Evolutionary conservation across 2,329 filamentous ascomycete genomes (phyloP).

Genomic region (Dothiorella sarmentorum): DNA sequence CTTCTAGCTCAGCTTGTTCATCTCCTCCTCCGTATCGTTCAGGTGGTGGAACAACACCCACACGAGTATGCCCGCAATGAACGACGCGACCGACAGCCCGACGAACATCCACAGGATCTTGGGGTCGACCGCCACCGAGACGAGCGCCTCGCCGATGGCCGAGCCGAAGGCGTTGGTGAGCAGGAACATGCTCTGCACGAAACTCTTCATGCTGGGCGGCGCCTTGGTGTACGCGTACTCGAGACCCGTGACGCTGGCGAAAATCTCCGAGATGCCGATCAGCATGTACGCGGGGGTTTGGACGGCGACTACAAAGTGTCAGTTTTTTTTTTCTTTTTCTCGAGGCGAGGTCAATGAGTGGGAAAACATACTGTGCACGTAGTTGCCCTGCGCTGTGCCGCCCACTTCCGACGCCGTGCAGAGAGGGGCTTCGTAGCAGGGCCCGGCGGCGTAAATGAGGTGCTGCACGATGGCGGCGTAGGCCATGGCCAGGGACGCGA

Average conservation of each 20-base stretch:
- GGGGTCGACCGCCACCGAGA: conserved; percentile 60
- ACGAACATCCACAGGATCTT: conserved; percentile 62
- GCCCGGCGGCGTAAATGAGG: conserved; percentile 48
- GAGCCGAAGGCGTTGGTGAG: conserved; percentile 60
- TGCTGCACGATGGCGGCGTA: conserved; percentile 58
- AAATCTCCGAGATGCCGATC: conserved; percentile 48
- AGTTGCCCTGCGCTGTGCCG: conserved; percentile 32
- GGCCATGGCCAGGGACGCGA: conserved; percentile 51
- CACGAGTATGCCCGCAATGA: conserved; percentile 33
- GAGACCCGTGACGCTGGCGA: conserved; percentile 46
- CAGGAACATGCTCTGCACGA: conserved; percentile 54
- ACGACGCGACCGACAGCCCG: conserved; percentile 30
- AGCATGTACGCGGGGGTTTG: conserved; percentile 48
- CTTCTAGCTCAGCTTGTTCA: conserved; percentile 35
- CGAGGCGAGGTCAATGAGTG: no score
- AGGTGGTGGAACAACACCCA: conserved; percentile 39
- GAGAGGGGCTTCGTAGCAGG: conserved; percentile 46
- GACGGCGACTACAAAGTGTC: conserved; percentile 30
- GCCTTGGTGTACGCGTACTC: conserved; percentile 50
- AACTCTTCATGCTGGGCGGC: conserved; percentile 46
- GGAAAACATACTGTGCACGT: conserved; percentile 36
- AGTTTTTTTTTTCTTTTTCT: no score
- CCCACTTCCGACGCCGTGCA: conserved; percentile 31
- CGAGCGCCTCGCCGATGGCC: conserved; percentile 61
- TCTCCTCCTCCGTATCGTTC: conserved; percentile 35